Conservation (phyloP, 2,329 filamentous ascomycete species). For the Nigrospora sphaerica region DNA sequence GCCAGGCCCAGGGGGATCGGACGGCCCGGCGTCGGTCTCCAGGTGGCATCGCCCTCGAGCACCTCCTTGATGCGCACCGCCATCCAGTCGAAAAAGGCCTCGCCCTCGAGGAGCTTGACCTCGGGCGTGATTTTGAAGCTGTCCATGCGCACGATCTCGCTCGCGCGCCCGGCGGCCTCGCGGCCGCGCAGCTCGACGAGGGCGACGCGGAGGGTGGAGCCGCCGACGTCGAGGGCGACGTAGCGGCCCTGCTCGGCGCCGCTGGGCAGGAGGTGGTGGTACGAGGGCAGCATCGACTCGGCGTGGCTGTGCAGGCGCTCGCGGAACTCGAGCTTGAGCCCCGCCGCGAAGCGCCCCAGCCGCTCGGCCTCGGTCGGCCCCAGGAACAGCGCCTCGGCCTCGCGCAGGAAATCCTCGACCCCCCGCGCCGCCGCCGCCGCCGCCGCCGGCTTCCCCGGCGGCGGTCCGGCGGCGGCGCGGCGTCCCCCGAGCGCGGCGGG, state of each 20-base stretch:
- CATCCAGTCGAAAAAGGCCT: conserved; percentile 63
- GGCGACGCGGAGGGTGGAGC: conserved; percentile 59
- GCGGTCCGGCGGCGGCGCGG: conserved; percentile 6
- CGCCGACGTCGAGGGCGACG: conserved; percentile 61
- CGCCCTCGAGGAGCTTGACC: conserved; percentile 50
- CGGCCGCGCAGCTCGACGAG: conserved; percentile 52
- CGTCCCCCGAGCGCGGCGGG: conserved; percentile 28
- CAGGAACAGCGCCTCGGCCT: conserved; percentile 46
- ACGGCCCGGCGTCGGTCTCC: conserved; percentile 26
- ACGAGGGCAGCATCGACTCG: conserved; percentile 59
- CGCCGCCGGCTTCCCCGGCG: neutral
- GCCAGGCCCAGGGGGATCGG: conserved; percentile 54
- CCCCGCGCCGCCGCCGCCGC: conserved; percentile 7
- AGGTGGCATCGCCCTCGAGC: conserved; percentile 35
- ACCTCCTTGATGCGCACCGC: conserved; percentile 52
- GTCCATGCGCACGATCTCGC: conserved; percentile 45
- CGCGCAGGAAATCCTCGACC: conserved; percentile 46
- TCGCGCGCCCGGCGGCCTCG: conserved; percentile 30
- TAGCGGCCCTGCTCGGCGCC: conserved; percentile 53
- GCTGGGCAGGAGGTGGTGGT: conserved; percentile 56
- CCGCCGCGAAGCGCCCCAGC: conserved; percentile 37
- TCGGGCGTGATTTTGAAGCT: conserved; percentile 49
- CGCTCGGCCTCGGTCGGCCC: conserved; percentile 37
- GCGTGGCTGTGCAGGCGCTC: conserved; percentile 43
- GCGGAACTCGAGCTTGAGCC: conserved; percentile 48